Evolutionary conservation across 2,329 filamentous ascomycete species (phyloP), one percentile per base, ranked within the genome.

Genomic region (Bimuria novae-zelandiae): DNA sequence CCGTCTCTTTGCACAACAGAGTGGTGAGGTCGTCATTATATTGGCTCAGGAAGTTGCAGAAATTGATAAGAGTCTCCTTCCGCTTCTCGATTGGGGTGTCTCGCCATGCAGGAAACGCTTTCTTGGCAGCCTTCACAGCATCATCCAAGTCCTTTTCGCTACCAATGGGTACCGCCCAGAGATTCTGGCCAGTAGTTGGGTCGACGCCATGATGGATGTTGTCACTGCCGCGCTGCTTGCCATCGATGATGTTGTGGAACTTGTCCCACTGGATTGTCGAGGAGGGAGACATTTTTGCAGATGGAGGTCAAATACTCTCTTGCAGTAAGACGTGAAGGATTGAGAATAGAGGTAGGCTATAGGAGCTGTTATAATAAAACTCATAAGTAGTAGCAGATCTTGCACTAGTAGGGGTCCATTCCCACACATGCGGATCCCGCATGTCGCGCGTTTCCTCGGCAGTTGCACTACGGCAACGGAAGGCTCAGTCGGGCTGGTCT

Each of bases 161-260:
- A 4, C 75, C 75, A 32, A 84, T 68, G 0, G 82, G 82, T 1
- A 83, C 81, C 14, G 78, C 75, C 22, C 79, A 77, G 45, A 81
- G 79, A 23, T 78, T 70, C 55, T 80, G 69, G 21, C 75, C 70
- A 7, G 77, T 82, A 3, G 81, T 70, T 0, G 82, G 82, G 65
- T 84, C 83, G 61, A 82, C 70, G 37, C 77, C 74, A 60, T 77
- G 76, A 49, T 79, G 77, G 49, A 75, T 64, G 44, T 70, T 58
- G 22, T 71, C 59, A 1, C 78, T 80, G 16, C 74, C 66, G 16
- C 73, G 72, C 54, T 78, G 67, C 67, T 81, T 69, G 52, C 80
- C 80, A 56, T 82, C 75, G 57, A 84, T 77, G 49, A 81, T 74
- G 70, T 83, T 84, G 54, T 75, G 73, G 64, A 81, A 83, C 39